Evolutionary conservation across 192 early-diverging fungal species (phyloP).

Genomic region (Cladochytrium replicatum): DNA sequence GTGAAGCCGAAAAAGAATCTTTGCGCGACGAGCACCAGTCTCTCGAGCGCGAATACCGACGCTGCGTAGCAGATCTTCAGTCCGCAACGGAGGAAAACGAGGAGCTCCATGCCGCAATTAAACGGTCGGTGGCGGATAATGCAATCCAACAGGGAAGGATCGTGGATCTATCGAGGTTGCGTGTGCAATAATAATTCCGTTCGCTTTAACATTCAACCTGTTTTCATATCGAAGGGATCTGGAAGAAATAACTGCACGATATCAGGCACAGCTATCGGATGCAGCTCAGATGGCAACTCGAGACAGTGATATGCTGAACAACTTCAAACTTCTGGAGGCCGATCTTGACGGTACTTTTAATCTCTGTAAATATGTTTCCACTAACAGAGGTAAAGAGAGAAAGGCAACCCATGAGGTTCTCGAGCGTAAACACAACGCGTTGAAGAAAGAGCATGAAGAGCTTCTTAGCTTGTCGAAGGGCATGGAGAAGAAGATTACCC

Average conservation of each 20-base stretch:
- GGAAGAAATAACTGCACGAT: slow-evolving; percentile 27
- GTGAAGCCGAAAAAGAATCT: slow-evolving; percentile 1
- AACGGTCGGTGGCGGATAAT: neutral
- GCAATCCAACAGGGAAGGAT: neutral
- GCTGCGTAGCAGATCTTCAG: neutral
- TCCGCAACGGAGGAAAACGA: slow-evolving; percentile 11
- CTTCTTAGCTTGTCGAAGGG: slow-evolving; percentile 7
- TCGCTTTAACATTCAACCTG: too few relatives aligned
- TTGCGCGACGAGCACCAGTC: neutral
- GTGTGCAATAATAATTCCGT: too few relatives aligned
- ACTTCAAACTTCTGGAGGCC: slow-evolving; percentile 15
- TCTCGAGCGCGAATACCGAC: neutral
- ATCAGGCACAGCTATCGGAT: slow-evolving; percentile 29
- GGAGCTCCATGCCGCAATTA: slow-evolving; percentile 9
- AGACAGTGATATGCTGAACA: slow-evolving; percentile 28
- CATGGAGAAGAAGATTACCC: slow-evolving; percentile 3
- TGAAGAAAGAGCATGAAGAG: slow-evolving; percentile 2
- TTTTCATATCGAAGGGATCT: slow-evolving; percentile 20
- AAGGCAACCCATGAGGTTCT: slow-evolving; percentile 11
- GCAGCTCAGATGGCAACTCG: slow-evolving; percentile 12
- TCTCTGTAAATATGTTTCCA: neutral
- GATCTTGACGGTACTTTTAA: slow-evolving; percentile 20
- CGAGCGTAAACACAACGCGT: slow-evolving; percentile 1
- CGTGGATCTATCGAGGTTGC: slow-evolving; percentile 10
- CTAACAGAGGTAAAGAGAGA: neutral